Base-by-base conservation (phyloP, 1,284 basidiomycete genomes). In the Malassezia japonica region DNA sequence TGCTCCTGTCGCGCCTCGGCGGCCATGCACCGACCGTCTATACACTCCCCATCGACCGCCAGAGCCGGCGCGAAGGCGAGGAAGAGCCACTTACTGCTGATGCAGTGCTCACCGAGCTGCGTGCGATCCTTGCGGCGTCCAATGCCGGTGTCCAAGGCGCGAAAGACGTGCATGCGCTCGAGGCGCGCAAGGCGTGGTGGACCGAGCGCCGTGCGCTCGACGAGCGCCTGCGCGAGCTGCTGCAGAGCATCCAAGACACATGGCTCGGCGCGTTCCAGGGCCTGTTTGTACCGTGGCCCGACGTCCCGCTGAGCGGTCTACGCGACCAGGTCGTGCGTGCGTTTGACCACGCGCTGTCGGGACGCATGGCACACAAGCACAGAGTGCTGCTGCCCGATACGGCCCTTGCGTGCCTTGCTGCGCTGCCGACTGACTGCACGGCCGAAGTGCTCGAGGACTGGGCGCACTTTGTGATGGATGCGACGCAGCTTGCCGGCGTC, bases 371-470 rank as follows among this genome's bases (percentile, higher is more conserved):
- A 18, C 48, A 24, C 44, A 8, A 7, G 1, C 37, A 16, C 43
- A 7, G n/a, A 32, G 80, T 79, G 43, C 77, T 77, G 47, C 72
- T 80, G 15, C 83, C 88, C 64, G 82, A 87, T 56, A 74, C 78
- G 2, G 66, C 95, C 3, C 75, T 95, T n/a, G 81, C 85, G 60
- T 88, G 87, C 72, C 87, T 98, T 65, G 83, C 87, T 0, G 82
- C 83, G 0, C 77, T 98, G 1, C 81, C 85, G 0, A 82, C 82
- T 59, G 87, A 86, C 61, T 80, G 81, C 16, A 25, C 50, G 21
- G 87, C 94, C 60, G 92, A 98, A 68, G 92, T 96, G 65, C 77
- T 96, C 13, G 91, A 96, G 70, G 94, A 99, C 68, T 76, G 96
- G 32, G 81, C 89, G 6, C 94, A 92, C 74, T 96, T 94, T 74